A percentile compares a stretch with the other conserved stretches of the same genome.
Conservation (phyloP, 2,329 filamentous ascomycete genomes). For the Xylaria sp. region DNA sequence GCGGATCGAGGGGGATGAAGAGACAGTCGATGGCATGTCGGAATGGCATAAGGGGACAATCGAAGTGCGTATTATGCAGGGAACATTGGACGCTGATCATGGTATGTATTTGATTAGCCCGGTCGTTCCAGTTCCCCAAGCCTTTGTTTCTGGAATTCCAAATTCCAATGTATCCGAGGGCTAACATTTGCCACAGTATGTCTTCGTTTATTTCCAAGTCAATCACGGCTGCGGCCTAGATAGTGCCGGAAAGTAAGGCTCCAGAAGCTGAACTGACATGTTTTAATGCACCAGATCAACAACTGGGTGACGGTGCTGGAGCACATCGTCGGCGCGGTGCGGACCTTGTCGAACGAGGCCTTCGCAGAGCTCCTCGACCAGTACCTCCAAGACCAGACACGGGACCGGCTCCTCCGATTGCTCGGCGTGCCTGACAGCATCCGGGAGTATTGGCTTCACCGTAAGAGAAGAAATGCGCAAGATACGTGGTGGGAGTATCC, state of each 20-base stretch:
- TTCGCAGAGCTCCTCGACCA: slow-evolving; percentile 12
- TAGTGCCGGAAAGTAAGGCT: too few species aligned
- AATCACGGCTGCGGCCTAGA: too few species aligned
- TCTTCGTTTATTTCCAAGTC: too few species aligned
- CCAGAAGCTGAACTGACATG: too few species aligned
- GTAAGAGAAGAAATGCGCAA: slow-evolving; percentile 8
- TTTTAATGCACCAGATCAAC: slow-evolving; percentile 22
- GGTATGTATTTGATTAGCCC: too few species aligned
- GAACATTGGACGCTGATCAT: slow-evolving; percentile 42
- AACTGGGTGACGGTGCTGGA: slow-evolving; percentile 41
- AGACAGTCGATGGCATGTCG: slow-evolving; percentile 3
- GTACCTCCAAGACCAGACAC: background rate
- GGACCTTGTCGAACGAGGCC: background rate
- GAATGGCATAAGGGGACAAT: slow-evolving; percentile 15
- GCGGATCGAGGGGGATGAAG: slow-evolving; percentile 16
- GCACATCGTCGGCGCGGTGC: slow-evolving; percentile 24
- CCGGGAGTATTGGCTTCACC: slow-evolving; percentile 30
- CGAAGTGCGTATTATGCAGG: slow-evolving; percentile 39
- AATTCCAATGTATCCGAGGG: too few species aligned
- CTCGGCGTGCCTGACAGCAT: slow-evolving; percentile 26
- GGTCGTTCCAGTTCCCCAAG: too few species aligned
- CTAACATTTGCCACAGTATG: too few species aligned
- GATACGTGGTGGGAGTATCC: slow-evolving; percentile 38
- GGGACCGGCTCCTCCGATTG: slow-evolving; percentile 19
- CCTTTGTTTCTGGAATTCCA: too few species aligned